Conservation (phyloP, 2,329 filamentous ascomycete genomes). For the Sporothrix schenckii region DNA sequence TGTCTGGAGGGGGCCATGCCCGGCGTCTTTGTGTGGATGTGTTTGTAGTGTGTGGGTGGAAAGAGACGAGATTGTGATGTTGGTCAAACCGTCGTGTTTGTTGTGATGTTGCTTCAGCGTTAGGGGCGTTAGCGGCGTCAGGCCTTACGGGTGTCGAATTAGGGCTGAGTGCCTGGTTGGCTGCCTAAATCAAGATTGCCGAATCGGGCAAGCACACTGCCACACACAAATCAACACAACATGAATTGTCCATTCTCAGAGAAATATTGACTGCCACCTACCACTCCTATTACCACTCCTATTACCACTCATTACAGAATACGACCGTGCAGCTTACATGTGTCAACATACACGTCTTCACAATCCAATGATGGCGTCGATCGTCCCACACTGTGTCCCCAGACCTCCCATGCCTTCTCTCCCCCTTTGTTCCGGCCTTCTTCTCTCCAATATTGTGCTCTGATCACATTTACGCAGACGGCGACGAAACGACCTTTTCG, state of each 20-base stretch:
- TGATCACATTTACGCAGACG: not conserved
- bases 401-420: not conserved
- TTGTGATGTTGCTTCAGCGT: not conserved
- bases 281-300: not conserved
- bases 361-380: not conserved
- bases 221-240: not conserved
- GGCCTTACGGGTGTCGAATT: not conserved
- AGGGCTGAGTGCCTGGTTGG: constrained; percentile 1
- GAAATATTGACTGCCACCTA: too few relatives aligned
- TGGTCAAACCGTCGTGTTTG: not conserved
- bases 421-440: not conserved
- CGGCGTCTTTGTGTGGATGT: not conserved
- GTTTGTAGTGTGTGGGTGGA: not conserved
- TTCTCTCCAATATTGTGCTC: not conserved
- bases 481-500: constrained; percentile 47
- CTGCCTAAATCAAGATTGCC: not conserved
- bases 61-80: not conserved
- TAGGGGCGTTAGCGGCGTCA: too few relatives aligned
- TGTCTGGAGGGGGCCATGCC: constrained; percentile 11
- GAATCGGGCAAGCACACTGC: not conserved
- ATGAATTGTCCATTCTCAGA: not conserved
- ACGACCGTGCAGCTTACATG: too few relatives aligned
- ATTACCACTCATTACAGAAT: not conserved
- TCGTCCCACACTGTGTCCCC: not conserved
- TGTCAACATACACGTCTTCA: too few relatives aligned